Evolutionary conservation across 2,329 filamentous ascomycete genomes (phyloP), one percentile per base, ranked within the genome.

Genomic region (Colletotrichum nymphaeae): DNA sequence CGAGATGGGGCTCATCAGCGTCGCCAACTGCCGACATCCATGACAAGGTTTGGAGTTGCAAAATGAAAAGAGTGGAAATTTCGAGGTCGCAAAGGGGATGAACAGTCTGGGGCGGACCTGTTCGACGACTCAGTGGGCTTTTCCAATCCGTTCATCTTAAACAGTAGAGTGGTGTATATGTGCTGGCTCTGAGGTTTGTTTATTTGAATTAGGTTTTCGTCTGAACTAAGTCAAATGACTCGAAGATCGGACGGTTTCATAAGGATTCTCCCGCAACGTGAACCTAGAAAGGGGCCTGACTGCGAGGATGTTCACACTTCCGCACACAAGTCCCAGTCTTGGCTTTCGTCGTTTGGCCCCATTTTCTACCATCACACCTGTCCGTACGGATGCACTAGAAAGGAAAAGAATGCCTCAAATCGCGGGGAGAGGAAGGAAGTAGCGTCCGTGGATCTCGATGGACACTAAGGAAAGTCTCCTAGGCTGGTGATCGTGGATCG

Each of bases 181-280:
- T 59, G 37, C 26, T 49, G 42, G 19, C 42, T 49, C 42, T 22
- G 19, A n/a, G 42, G 42, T 49, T 11, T n/a, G 42, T 22, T 49
- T n/a, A 49, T 22, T 11, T 49, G 42, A 49, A 49, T n/a, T 22
- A 49, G 42, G 19, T 11, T 28, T 58, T 69, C 69, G 37, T 58
- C 58, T 58, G 30, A 55, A 69, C 69, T 72, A 65, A 63, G 52
- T 63, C 69, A 37, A n/a, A 65, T 72, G 69, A 69, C 65, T 69
- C 69, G 52, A n/a, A 46, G 57, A 72, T 72, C 42, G 37, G 69
- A 72, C 58, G 64, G 58, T 12, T 9, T 22, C 22, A 22, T 16
- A 64, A 16, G 24, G 62, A 26, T 24, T n/a, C n/a, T 32, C 28
- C 46, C 5, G 14, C 46, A 12, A 32, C 16, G n/a, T 30, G 42